phyloP scores from a whole-genome alignment of 2,329 filamentous ascomycete genomes.

The Hansfordia pulvinata region DNA sequence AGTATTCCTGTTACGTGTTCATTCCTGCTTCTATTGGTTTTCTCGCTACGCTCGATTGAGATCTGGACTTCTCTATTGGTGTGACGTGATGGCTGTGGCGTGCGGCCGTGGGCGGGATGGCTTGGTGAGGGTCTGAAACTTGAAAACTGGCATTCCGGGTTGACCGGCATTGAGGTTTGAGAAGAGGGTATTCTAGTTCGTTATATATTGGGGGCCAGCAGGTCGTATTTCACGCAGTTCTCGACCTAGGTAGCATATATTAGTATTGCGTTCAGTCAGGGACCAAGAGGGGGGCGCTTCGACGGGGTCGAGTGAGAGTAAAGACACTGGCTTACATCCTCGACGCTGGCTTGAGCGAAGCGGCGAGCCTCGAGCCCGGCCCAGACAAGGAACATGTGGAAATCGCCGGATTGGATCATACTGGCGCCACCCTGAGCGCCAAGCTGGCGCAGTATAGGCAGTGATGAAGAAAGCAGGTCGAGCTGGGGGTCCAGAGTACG shows the following conservation, averaged over 20 bases:
- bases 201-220: slow-evolving; percentile 75
- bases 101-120: too few species aligned
- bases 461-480: slow-evolving; percentile 71
- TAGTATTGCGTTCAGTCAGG: too few species aligned
- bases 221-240: slow-evolving; percentile 80
- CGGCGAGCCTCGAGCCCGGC: slow-evolving; percentile 76
- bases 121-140: too few species aligned
- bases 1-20: too few species aligned
- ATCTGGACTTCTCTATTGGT: too few species aligned
- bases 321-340: slow-evolving; percentile 49
- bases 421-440: slow-evolving; percentile 62
- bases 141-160: too few species aligned
- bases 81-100: too few species aligned
- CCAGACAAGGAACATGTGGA: slow-evolving; percentile 84
- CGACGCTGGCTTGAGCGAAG: slow-evolving; percentile 80
- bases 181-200: too few species aligned
- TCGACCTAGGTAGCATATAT: slow-evolving; percentile 45
- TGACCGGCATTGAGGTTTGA: too few species aligned
- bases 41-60: too few species aligned
- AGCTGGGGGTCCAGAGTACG: slow-evolving; percentile 73
- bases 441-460: slow-evolving; percentile 82
- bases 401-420: slow-evolving; percentile 60
- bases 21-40: too few species aligned
- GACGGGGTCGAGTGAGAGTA: not conserved
- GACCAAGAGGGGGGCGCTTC: slow-evolving; percentile 1